phyloP scores from a whole-genome alignment of 805 yeast genomes.

The Wickerhamomyces silvicola region DNA sequence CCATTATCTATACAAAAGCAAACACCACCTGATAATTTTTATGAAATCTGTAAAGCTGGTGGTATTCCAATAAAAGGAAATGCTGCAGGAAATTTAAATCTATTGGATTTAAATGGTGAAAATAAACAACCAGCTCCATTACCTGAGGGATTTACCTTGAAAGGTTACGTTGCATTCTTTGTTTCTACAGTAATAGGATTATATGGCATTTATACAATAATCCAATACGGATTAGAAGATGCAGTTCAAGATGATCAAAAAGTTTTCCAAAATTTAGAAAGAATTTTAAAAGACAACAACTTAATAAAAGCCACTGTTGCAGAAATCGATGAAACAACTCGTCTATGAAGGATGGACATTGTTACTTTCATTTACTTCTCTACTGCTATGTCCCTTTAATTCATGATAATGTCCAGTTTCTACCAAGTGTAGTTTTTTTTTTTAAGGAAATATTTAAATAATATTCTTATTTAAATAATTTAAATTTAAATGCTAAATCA shows the following conservation, averaged over 20 bases:
- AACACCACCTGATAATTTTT: constrained; percentile 40
- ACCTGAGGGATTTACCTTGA: constrained; percentile 64
- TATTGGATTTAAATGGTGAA: constrained; percentile 56
- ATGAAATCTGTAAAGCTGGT: constrained; percentile 41
- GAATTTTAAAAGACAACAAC: constrained; percentile 24
- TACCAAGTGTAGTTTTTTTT: too few relatives aligned
- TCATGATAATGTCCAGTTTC: too few relatives aligned
- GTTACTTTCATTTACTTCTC: background rate
- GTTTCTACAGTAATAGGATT: constrained; percentile 50
- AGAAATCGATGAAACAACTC: constrained; percentile 13
- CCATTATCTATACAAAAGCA: constrained; percentile 44
- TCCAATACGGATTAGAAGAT: constrained; percentile 62
- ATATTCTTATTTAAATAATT: too few relatives aligned
- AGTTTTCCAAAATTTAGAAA: constrained; percentile 31
- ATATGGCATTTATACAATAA: constrained; percentile 54
- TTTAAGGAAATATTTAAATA: too few relatives aligned
- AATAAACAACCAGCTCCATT: constrained; percentile 52
- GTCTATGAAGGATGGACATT: constrained; percentile 5
- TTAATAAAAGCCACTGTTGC: constrained; percentile 7
- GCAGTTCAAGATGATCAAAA: constrained; percentile 42
- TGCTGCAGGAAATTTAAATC: constrained; percentile 63
- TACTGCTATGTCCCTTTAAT: background rate
- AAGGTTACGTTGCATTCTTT: constrained; percentile 60
- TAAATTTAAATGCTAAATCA: too few relatives aligned
- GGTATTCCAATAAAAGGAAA: constrained; percentile 49